Conservation (phyloP, 2,329 filamentous ascomycete species). For the Hymenoscyphus fraxineus region DNA sequence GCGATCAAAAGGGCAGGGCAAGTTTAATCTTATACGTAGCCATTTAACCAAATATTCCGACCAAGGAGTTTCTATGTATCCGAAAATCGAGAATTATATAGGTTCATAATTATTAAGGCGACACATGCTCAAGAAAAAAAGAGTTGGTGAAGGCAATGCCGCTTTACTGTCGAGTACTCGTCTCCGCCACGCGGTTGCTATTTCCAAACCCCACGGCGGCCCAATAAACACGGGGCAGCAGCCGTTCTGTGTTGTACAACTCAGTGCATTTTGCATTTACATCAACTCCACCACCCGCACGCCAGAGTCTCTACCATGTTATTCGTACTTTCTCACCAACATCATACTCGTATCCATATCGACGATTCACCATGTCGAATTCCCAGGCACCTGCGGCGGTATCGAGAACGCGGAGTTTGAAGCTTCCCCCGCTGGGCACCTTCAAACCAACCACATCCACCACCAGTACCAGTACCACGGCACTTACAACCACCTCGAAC, state of each 20-base stretch:
- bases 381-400: not conserved
- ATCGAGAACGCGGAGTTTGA: slow-evolving; percentile 28
- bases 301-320: not conserved
- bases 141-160: too few species aligned
- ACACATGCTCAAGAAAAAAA: too few species aligned
- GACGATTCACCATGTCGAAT: not conserved
- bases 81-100: too few species aligned
- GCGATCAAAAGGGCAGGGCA: too few species aligned
- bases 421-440: slow-evolving; percentile 22
- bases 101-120: too few species aligned
- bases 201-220: too few species aligned
- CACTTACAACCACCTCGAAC: slow-evolving; percentile 43
- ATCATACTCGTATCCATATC: not conserved
- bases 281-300: not conserved
- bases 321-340: not conserved
- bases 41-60: too few species aligned
- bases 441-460: slow-evolving; percentile 19
- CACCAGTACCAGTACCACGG: slow-evolving; percentile 10
- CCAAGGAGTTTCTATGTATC: too few species aligned
- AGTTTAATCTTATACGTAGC: too few species aligned
- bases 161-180: too few species aligned
- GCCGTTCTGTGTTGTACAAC: not conserved
- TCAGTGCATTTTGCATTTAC: not conserved
- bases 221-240: too few species aligned
- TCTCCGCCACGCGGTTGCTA: too few species aligned